Evolutionary conservation across 1,139 yeast genomes (phyloP).

Genomic region (Suhomyces anneliseae): DNA sequence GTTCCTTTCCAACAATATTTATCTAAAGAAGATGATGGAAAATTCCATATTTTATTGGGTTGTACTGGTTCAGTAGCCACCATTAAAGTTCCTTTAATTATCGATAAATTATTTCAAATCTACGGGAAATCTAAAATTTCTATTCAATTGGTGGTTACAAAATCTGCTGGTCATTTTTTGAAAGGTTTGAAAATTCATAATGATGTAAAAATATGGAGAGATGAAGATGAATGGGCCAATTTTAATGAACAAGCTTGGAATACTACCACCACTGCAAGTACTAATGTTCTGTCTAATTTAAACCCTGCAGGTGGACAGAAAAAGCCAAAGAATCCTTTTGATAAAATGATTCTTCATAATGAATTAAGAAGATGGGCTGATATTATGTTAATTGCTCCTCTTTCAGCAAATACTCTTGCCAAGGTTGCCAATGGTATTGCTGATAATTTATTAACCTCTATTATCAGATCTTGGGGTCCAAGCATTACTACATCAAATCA

Average conservation of each 20-base stretch:
- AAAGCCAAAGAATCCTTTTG: conserved; percentile 41
- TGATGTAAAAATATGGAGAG: conserved; percentile 90
- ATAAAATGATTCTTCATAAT: conserved; percentile 67
- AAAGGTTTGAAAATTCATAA: conserved; percentile 75
- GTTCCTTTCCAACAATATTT: conserved; percentile 74
- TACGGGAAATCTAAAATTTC: conserved; percentile 71
- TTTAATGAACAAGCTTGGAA: conserved; percentile 41
- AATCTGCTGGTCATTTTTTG: conserved; percentile 79
- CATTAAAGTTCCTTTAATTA: conserved; percentile 82
- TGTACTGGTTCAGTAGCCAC: conserved; percentile 98
- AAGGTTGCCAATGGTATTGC: conserved; percentile 89
- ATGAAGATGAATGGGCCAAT: conserved; percentile 84
- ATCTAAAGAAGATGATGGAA: conserved; percentile 72
- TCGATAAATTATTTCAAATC: conserved; percentile 75
- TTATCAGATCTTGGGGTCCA: conserved; percentile 91
- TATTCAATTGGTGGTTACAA: conserved; percentile 83
- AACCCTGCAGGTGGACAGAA: conserved; percentile 14
- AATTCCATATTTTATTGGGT: conserved; percentile 82
- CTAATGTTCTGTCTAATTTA: conserved; percentile 3
- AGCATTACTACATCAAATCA: conserved; percentile 18
- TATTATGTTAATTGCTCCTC: conserved; percentile 83
- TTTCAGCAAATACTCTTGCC: conserved; percentile 91
- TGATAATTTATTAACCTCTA: conserved; percentile 82
- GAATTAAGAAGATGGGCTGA: conserved; percentile 96
- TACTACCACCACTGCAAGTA: conserved; percentile 13